Base-by-base conservation (phyloP, 768 basidiomycete genomes). In the Lyophyllum semitale region DNA sequence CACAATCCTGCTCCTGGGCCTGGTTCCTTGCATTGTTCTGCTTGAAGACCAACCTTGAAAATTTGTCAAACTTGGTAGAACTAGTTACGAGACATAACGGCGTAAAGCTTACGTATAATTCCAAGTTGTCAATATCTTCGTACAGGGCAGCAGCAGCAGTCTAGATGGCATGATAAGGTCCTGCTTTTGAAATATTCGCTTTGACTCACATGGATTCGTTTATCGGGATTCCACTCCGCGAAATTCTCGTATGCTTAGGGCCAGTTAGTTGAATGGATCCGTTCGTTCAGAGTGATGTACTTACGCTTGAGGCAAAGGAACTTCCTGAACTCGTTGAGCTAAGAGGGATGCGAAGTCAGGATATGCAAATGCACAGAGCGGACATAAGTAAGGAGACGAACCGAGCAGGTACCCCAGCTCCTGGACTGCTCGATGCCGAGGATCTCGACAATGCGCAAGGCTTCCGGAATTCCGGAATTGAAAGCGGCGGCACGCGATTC, bases 1-100 rank as follows among this genome's bases (percentile, higher is more conserved):
- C 90, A 92, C 4, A 93, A 66, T 11, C 91, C 91, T 6, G 88
- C 85, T 7, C 90, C 92, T 1, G 83, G 79, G 22, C 77, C 76
- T 6, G 84, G 80, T 2, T 62, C 57, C 64, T 92, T 93, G 2
- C 87, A 64, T 61, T 91, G 77, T 67, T 93, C 91, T 5, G 88
- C 88, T 71, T 86, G 85, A 27, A 89, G 69, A 9, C 87, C 87
- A 27, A 84, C 80, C 82, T 84, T 53, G 4, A 26, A 46, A 46
- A 53, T 18, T 18, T 49, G 43, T 38, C 27, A 15, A 51, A 33
- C 15, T 43, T 42, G 20, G 11, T 20, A 53, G 12, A 51, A 33
- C 15, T 43, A 32, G 20, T 6, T 20, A 53, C 29, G 27, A 42
- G 41, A 32, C 18, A 35, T 48, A 11, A 23, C 8, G 40, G 23